Percentiles rank a stretch among this genome's conserved stretches.
Conservation (phyloP, 129 eudicot species). For the Escallonia herrerae region DNA sequence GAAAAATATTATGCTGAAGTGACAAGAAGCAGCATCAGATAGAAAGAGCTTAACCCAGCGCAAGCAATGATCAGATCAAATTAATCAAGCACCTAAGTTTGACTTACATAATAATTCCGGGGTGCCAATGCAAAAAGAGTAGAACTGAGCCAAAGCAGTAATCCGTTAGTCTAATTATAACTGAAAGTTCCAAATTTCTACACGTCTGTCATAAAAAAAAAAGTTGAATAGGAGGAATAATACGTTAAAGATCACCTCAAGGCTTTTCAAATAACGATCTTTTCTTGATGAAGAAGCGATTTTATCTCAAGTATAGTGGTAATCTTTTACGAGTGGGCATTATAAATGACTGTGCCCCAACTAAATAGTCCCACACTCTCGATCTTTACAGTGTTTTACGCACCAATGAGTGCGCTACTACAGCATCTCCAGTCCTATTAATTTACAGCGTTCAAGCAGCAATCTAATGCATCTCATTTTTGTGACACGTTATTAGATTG, state of each 20-base stretch:
- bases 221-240: background rate
- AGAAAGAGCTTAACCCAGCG: background rate
- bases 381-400: too few relatives aligned
- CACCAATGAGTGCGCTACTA: too few relatives aligned
- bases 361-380: too few relatives aligned
- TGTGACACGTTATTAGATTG: too few relatives aligned
- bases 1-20: slow-evolving; percentile 34
- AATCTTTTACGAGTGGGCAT: too few relatives aligned
- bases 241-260: background rate
- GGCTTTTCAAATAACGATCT: too few relatives aligned
- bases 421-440: too few relatives aligned
- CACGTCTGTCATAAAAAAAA: background rate
- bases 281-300: too few relatives aligned
- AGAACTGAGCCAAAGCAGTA: slow-evolving; percentile 48
- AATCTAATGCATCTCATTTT: too few relatives aligned
- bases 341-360: too few relatives aligned
- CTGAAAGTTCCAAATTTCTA: slow-evolving; percentile 1
- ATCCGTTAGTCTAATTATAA: slow-evolving; percentile 21
- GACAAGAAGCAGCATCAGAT: background rate
- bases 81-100: slow-evolving; percentile 5
- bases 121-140: slow-evolving; percentile 51
- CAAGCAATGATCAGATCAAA: slow-evolving; percentile 1
- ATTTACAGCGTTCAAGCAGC: too few relatives aligned
- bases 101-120: slow-evolving; percentile 53
- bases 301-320: too few relatives aligned